Conservation (phyloP, 306 rosid genomes). For the Canavalia ensiformis region DNA sequence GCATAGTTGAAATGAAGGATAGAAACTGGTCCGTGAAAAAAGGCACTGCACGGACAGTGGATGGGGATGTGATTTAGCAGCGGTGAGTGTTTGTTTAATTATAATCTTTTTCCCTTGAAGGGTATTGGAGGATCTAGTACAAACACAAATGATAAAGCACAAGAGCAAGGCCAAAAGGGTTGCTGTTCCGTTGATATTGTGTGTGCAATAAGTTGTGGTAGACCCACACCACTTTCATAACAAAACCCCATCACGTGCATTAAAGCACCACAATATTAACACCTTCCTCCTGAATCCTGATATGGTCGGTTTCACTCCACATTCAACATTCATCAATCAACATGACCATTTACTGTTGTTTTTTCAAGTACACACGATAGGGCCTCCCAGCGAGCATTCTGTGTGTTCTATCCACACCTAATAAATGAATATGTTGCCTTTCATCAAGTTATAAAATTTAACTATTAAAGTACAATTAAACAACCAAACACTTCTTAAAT, state of each 20-base stretch:
- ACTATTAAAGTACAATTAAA: no score
- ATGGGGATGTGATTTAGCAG: not conserved
- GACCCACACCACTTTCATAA: conserved; percentile 26
- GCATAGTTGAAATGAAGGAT: no score
- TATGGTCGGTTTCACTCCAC: conserved; percentile 28
- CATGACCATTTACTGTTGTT: not conserved
- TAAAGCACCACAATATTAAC: conserved; percentile 41
- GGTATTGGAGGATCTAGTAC: not conserved
- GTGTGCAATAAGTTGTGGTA: not conserved
- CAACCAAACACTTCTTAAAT: no score
- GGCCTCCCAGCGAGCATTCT: not conserved
- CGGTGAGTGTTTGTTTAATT: not conserved
- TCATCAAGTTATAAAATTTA: not conserved
- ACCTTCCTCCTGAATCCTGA: conserved; percentile 23
- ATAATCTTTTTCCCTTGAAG: conserved; percentile 14
- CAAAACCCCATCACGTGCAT: conserved; percentile 42
- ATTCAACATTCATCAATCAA: not conserved
- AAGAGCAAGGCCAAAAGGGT: not conserved
- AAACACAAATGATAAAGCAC: conserved; percentile 4
- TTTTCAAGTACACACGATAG: no score
- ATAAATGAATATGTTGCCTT: not conserved
- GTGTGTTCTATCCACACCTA: not conserved
- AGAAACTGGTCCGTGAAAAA: not conserved
- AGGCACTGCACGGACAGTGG: conserved; percentile 37
- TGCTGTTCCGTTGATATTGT: not conserved